Evolutionary conservation across 2,329 filamentous ascomycete species (phyloP).

Genomic region (Diplocarpon mali): DNA sequence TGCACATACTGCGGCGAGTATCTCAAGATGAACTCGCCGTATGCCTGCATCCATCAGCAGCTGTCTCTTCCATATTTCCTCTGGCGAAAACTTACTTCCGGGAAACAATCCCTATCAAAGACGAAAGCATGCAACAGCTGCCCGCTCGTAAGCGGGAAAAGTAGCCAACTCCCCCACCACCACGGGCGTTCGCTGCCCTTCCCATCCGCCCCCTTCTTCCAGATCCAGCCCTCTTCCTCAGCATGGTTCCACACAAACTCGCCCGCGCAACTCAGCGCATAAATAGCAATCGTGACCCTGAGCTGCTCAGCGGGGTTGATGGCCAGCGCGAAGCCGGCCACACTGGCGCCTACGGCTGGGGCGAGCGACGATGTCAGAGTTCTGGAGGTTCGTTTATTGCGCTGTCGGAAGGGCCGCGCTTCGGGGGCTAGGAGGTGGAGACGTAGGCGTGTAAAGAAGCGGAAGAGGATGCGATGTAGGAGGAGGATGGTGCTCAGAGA

Average conservation of each 20-base stretch:
- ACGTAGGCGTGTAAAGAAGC: slow-evolving; percentile 75
- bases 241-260: slow-evolving; percentile 81
- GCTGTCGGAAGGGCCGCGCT: slow-evolving; percentile 66
- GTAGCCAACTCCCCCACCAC: slow-evolving; percentile 78
- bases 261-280: slow-evolving; percentile 66
- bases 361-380: slow-evolving; percentile 74
- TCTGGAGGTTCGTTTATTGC: slow-evolving; percentile 66
- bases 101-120: slow-evolving; percentile 66
- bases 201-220: slow-evolving; percentile 38
- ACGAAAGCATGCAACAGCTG: slow-evolving; percentile 67
- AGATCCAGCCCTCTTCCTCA: slow-evolving; percentile 60
- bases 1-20: slow-evolving; percentile 75
- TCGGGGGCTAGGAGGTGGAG: slow-evolving; percentile 69
- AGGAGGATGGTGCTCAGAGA: slow-evolving; percentile 79
- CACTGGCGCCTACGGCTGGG: slow-evolving; percentile 78
- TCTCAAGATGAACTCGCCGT: slow-evolving; percentile 54
- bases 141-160: slow-evolving; percentile 66
- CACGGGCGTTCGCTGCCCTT: slow-evolving; percentile 54
- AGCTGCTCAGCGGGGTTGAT: slow-evolving; percentile 60
- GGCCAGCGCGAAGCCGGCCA: slow-evolving; percentile 75
- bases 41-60: slow-evolving; percentile 27
- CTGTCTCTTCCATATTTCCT: neutral
- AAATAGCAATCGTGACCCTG: slow-evolving; percentile 72
- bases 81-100: slow-evolving; percentile 36
- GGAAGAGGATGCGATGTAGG: slow-evolving; percentile 78